These are phyloP conservation scores for Diophrys appendiculata DNA, from an alignment of 73 alveolate species.

Conservation along the genomic window DNA sequence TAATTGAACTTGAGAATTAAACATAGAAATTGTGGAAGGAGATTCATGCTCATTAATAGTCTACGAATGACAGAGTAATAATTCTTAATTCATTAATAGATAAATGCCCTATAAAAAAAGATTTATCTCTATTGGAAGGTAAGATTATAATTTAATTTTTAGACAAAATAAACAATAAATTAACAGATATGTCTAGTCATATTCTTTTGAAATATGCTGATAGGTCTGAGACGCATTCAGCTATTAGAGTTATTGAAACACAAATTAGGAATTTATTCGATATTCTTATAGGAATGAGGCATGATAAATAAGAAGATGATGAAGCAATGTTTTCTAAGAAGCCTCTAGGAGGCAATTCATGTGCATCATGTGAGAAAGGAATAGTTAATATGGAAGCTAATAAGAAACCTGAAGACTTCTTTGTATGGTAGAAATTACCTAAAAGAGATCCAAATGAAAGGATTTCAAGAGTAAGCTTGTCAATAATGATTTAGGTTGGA, in stretches of 20 bases:
- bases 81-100: too few species aligned
- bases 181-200: too few species aligned
- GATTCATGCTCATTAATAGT: too few species aligned
- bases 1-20: too few species aligned
- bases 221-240: constrained; percentile 78
- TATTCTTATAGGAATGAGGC: constrained; percentile 29
- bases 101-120: too few species aligned
- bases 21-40: too few species aligned
- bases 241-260: constrained; percentile 76
- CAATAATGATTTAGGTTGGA: too few species aligned
- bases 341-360: constrained; percentile 90
- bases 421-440: constrained; percentile 88
- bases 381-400: neutral
- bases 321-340: constrained; percentile 85
- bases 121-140: too few species aligned
- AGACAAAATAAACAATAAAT: too few species aligned
- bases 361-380: constrained; percentile 62
- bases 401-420: constrained; percentile 53
- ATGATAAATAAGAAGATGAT: constrained; percentile 63
- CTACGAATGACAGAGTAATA: too few species aligned
- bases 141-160: too few species aligned
- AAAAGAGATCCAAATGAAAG: constrained; percentile 82
- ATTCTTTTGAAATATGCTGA: constrained; percentile 93
- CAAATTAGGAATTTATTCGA: constrained; percentile 78
- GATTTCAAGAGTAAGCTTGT: constrained; percentile 46